phyloP scores from a whole-genome alignment of 305 asterid genomes.

The Andrographis paniculata region DNA sequence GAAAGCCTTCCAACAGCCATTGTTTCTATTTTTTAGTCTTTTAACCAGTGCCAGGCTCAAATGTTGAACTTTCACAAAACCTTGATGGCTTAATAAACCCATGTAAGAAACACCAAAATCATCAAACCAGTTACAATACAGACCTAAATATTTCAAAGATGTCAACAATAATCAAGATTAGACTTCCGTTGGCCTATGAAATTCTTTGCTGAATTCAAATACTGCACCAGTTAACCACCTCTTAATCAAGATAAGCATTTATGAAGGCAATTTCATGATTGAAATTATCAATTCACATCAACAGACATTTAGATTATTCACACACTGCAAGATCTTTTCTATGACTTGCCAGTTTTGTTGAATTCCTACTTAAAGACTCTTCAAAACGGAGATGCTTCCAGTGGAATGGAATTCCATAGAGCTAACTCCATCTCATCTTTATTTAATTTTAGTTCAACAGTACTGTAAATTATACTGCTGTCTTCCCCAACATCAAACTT shows the following conservation, averaged over 20 bases:
- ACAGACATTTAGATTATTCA: conserved; percentile 1
- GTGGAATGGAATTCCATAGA: conserved; percentile 3
- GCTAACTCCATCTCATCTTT: conserved; percentile 6
- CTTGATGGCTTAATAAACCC: background rate
- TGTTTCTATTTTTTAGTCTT: background rate
- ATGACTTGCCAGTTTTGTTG: background rate
- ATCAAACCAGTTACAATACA: background rate
- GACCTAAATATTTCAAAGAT: background rate
- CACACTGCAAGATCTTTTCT: background rate
- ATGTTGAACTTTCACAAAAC: conserved; percentile 4
- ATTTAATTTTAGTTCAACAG: background rate
- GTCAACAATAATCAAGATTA: conserved; percentile 2
- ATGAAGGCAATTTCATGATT: background rate
- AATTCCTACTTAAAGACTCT: background rate
- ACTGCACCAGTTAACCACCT: no score
- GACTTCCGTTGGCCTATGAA: no score
- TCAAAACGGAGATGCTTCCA: background rate
- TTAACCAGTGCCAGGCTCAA: conserved; percentile 4
- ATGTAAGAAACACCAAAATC: background rate
- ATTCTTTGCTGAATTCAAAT: no score
- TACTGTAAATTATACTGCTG: conserved; percentile 1
- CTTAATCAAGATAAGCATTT: background rate
- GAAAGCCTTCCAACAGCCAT: conserved; percentile 10
- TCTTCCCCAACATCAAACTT: background rate
- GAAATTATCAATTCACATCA: background rate